Conservation (phyloP, 1,284 basidiomycete species). For the Amylostereum areolatum region DNA sequence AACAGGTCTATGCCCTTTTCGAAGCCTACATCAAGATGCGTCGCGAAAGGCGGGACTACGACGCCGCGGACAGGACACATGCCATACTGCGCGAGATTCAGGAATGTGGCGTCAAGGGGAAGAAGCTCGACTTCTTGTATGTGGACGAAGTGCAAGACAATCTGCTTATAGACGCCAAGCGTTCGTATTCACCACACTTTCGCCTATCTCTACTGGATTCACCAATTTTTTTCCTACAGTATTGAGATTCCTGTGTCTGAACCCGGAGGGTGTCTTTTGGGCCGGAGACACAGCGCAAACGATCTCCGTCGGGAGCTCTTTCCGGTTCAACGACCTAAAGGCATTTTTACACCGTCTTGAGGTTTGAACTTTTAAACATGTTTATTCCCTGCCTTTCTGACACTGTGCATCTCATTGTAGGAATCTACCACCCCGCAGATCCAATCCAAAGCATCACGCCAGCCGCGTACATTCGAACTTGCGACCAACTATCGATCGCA, state of each 20-base stretch:
- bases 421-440: not conserved
- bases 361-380: constrained; percentile 24
- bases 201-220: not conserved
- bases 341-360: constrained; percentile 57
- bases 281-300: constrained; percentile 78
- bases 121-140: constrained; percentile 53
- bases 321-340: constrained; percentile 68
- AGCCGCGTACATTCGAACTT: constrained; percentile 53
- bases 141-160: constrained; percentile 63
- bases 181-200: constrained; percentile 28
- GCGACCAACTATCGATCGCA: constrained; percentile 68
- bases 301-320: constrained; percentile 65
- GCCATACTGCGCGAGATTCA: constrained; percentile 37
- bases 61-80: constrained; percentile 64
- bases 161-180: constrained; percentile 55
- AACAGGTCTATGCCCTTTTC: constrained; percentile 50
- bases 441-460: constrained; percentile 1
- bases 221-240: constrained; percentile 31
- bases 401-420: not conserved
- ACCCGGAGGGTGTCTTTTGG: constrained; percentile 68
- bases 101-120: constrained; percentile 28
- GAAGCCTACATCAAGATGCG: constrained; percentile 46
- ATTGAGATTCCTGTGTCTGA: constrained; percentile 51
- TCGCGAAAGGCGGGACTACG: constrained; percentile 38
- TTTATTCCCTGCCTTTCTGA: not conserved